Evolutionary conservation across 441 rosid genomes (phyloP), one percentile per base, ranked within the genome.

Genomic region (California macrophylla): DNA sequence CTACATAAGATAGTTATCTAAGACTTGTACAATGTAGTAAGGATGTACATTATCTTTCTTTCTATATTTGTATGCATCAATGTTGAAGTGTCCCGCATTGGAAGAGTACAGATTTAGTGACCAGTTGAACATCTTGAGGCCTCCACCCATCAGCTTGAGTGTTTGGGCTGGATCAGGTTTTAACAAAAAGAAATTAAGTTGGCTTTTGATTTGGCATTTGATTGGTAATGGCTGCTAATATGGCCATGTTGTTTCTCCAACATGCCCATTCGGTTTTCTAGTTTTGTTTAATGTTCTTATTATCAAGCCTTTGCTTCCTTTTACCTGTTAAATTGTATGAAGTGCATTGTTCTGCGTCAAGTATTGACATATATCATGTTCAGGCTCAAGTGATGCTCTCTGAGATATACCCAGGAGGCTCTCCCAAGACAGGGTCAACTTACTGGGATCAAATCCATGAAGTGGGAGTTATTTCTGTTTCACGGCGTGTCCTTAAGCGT

Each of bases 341-440:
- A 64, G 64, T 62, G 26, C 62, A 38, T 30, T 69, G 40, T 29
- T 70, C 24, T 60, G 58, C 38, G 20, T 63, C 60, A 23, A 54
- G 68, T 7, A 25, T 58, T 29, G 36, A 75, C 67, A 67, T 63
- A 36, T 54, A 38, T 60, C 58, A 40, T 78, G 29, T 71, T 75
- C 91, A 88, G 98, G 94, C 99, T 77, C 94, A 92, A 82, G 83
- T 83, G 69, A 81, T 92, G 90, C 78, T 95, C 75, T 86, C 99
- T 65, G 97, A 95, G 85, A 90, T 95, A 80, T 95, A 89, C 85
- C 99, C 99, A n/a, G 99, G 99, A 82, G 92, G 92, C 78, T 83
- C 92, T 81, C 98, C 99, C 36, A 94, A 84, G 77, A 75, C 23
- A 72, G 98, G 97, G 21, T 85, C 89, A 75, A 87, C 89, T 67